These are phyloP conservation scores for Trypanosoma grayi DNA, from an alignment of 208 protist species.

Conservation along the genomic window DNA sequence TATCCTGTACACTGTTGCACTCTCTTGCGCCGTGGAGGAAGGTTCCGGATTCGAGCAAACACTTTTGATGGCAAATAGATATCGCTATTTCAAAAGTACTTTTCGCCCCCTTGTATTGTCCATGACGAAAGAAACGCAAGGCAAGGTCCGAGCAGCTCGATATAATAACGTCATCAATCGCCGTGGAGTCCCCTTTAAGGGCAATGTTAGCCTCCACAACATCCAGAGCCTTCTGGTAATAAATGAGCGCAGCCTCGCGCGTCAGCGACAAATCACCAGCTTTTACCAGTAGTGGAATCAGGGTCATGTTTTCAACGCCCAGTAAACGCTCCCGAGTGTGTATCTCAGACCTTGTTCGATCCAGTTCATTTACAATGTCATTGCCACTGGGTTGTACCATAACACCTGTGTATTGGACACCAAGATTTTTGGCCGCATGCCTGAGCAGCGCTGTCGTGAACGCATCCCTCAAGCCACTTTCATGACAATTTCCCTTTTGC, in stretches of 20 bases:
- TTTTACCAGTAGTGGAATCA: constrained; percentile 21
- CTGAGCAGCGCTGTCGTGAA: constrained; percentile 21
- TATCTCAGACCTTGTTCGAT: constrained; percentile 15
- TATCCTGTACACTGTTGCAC: neutral
- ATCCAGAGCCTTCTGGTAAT: constrained; percentile 14
- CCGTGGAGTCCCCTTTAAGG: neutral
- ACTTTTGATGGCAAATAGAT: constrained; percentile 8
- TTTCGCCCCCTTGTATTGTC: constrained; percentile 3
- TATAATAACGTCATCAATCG: constrained; percentile 2
- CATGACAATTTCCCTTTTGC: neutral
- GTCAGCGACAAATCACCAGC: constrained; percentile 9
- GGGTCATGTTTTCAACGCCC: constrained; percentile 6
- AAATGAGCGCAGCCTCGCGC: neutral
- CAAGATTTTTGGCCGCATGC: constrained; percentile 16
- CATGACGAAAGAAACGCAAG: constrained; percentile 13
- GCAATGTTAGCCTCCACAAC: constrained; percentile 11
- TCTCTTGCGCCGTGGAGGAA: neutral
- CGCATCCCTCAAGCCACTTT: constrained; percentile 9
- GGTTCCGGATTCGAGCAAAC: neutral
- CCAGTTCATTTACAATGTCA: constrained; percentile 3
- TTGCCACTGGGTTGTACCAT: neutral
- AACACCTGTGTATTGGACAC: neutral
- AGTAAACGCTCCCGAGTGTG: constrained; percentile 17
- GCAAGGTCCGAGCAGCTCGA: constrained; percentile 12
- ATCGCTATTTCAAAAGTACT: constrained; percentile 1